Base-by-base conservation (phyloP, 1,139 yeast species). In the Taphrina deformans region DNA sequence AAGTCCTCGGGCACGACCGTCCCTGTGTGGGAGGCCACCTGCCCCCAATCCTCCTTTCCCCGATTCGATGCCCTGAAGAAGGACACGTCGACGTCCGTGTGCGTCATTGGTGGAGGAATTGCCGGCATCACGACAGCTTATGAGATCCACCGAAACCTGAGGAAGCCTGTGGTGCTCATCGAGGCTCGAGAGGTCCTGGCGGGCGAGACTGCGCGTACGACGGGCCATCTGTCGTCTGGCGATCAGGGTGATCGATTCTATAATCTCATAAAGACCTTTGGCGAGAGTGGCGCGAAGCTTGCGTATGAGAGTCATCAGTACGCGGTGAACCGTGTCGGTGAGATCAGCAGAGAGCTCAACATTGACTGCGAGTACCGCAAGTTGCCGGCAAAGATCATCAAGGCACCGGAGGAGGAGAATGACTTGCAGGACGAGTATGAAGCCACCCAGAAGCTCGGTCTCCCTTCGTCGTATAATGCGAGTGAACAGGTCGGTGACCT, bases 341-440 rank as follows among this genome's bases (percentile, higher is more conserved):
- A 46, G 24, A 48, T 58, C 26, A 18, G 40, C 33, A 46, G 23
- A 26, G 55, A 58, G 21, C 46, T 58, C 10, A 9, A 48, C 35
- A 46, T 58, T 35, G 62, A 58, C 35, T 46, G 55, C 48, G 62
- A 58, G 35, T 58, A 58, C 46, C 55, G 62, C 55, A 27, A 46
- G 29, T 21, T 58, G 9, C 33, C 51, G 12, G 62, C 62, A 7
- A 48, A 27, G n/a, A 46, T 58, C 46, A 31, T 46, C 44, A 45
- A 46, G 21, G 55, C 53, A 16, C 62, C 62, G 7, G 62, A 45
- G 5, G 55, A 33, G 16, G 55, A 58, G 24, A 46, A 58, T 27
- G 52, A 58, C 18, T 24, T 58, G 16, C 35, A 58, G 46, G 44
- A 58, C 10, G 62, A 58, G 24, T 26, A 31, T 38, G 62, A 48